These are phyloP conservation scores for Xylariaceae sp. DNA, from an alignment of 2,329 filamentous ascomycete species.

Conservation along the genomic window DNA sequence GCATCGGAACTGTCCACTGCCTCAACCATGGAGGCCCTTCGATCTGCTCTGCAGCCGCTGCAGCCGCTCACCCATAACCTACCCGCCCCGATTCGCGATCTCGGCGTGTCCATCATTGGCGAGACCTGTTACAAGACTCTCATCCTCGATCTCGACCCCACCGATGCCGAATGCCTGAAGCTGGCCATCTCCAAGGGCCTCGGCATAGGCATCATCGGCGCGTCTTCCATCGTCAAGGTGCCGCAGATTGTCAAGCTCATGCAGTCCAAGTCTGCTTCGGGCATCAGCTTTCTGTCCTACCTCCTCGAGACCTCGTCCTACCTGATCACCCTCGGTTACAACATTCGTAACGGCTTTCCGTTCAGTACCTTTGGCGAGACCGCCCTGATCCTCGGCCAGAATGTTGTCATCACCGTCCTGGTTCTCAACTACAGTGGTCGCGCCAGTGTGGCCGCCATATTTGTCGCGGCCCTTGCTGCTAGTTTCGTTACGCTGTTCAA, in stretches of 20 bases:
- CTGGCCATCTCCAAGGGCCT: constrained; percentile 88
- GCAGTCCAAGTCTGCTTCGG: constrained; percentile 71
- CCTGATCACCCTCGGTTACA: constrained; percentile 88
- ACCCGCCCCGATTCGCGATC: constrained; percentile 68
- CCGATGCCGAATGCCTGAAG: constrained; percentile 75
- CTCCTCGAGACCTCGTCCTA: constrained; percentile 85
- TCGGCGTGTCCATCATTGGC: constrained; percentile 76
- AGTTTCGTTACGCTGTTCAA: constrained; percentile 67
- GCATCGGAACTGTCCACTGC: background rate
- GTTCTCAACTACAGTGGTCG: constrained; percentile 79
- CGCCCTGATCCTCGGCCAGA: constrained; percentile 85
- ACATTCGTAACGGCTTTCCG: constrained; percentile 82
- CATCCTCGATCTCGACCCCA: constrained; percentile 77
- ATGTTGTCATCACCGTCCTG: constrained; percentile 80
- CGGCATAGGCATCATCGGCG: constrained; percentile 87
- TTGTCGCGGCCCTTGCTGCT: constrained; percentile 71
- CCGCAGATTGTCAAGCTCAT: constrained; percentile 94
- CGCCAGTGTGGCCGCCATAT: constrained; percentile 63
- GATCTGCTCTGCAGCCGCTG: constrained; percentile 57
- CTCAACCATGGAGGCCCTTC: constrained; percentile 55
- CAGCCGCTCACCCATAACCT: constrained; percentile 68
- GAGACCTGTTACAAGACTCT: constrained; percentile 79
- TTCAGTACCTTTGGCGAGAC: constrained; percentile 98
- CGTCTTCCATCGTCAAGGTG: constrained; percentile 89
- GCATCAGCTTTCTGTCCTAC: constrained; percentile 86